These are phyloP conservation scores for Ziziphus jujuba DNA, from an alignment of 306 rosid species.

Conservation along the genomic window DNA sequence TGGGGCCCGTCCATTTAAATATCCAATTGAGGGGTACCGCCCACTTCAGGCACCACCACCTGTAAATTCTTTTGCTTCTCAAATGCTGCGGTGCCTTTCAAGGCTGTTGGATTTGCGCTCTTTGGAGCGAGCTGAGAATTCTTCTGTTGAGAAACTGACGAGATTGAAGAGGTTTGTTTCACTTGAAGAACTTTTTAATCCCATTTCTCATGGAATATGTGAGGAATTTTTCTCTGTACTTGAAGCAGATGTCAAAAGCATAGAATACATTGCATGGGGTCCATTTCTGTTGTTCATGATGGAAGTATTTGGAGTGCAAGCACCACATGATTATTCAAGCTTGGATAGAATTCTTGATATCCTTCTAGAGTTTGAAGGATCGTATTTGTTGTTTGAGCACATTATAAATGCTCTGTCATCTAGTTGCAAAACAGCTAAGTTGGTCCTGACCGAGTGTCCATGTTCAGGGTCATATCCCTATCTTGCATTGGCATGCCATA, in stretches of 20 bases:
- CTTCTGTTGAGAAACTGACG: slow-evolving; percentile 73
- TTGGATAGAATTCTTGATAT: slow-evolving; percentile 77
- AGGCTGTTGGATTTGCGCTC: slow-evolving; percentile 78
- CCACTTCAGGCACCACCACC: slow-evolving; percentile 83
- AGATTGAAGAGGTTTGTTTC: slow-evolving; percentile 78
- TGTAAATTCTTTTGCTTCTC: slow-evolving; percentile 41
- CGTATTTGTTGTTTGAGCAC: slow-evolving; percentile 69
- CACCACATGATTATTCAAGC: slow-evolving; percentile 78
- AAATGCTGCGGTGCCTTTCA: slow-evolving; percentile 72
- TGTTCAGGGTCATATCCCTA: slow-evolving; percentile 89
- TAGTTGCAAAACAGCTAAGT: slow-evolving; percentile 63
- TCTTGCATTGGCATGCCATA: slow-evolving; percentile 80
- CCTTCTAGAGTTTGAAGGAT: slow-evolving; percentile 67
- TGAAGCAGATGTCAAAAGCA: slow-evolving; percentile 51
- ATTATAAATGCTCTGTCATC: slow-evolving; percentile 68
- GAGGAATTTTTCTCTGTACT: slow-evolving; percentile 69
- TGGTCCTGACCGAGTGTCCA: slow-evolving; percentile 74
- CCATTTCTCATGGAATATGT: slow-evolving; percentile 69
- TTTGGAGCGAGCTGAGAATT: slow-evolving; percentile 54
- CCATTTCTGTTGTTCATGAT: slow-evolving; percentile 75
- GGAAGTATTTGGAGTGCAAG: slow-evolving; percentile 66
- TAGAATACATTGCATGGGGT: slow-evolving; percentile 82
- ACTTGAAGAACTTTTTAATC: slow-evolving; percentile 65
- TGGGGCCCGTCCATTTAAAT: slow-evolving; percentile 85
- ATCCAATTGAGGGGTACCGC: slow-evolving; percentile 73